phyloP scores from a whole-genome alignment of 2,329 filamentous ascomycete species.

The Penicillium vulpinum region DNA sequence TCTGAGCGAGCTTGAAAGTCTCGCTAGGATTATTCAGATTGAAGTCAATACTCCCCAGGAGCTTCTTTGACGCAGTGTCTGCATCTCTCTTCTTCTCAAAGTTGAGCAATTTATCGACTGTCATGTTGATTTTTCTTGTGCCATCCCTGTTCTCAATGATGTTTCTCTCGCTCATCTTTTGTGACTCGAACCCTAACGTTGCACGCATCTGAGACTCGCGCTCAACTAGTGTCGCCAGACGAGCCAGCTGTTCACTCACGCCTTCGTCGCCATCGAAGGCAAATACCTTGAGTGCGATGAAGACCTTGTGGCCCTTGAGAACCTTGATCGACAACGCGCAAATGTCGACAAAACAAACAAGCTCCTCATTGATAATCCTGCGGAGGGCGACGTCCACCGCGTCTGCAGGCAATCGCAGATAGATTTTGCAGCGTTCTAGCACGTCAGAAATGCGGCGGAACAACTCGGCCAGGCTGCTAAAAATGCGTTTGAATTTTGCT shows the following conservation, averaged over 20 bases:
- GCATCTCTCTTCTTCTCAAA: slow-evolving; percentile 17
- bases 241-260: slow-evolving; percentile 25
- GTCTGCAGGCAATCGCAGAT: slow-evolving; percentile 22
- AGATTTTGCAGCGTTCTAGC: slow-evolving; percentile 30
- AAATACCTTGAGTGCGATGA: slow-evolving; percentile 28
- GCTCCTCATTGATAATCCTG: slow-evolving; percentile 28
- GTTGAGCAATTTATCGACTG: slow-evolving; percentile 16
- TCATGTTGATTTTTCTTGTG: slow-evolving; percentile 13
- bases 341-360: slow-evolving; percentile 29
- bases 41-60: slow-evolving; percentile 11
- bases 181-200: slow-evolving; percentile 27
- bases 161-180: slow-evolving; percentile 24
- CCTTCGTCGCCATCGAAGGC: slow-evolving; percentile 31
- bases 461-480: slow-evolving; percentile 26
- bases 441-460: slow-evolving; percentile 30
- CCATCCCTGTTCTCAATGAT: slow-evolving; percentile 16
- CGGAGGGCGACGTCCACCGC: slow-evolving; percentile 26
- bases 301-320: slow-evolving; percentile 25
- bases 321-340: slow-evolving; percentile 29
- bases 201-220: slow-evolving; percentile 30
- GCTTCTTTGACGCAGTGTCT: slow-evolving; percentile 4
- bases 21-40: slow-evolving; percentile 16
- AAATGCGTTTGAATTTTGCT: slow-evolving; percentile 32
- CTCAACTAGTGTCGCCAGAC: slow-evolving; percentile 26
- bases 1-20: slow-evolving; percentile 2